Conservation (phyloP, 768 basidiomycete genomes). For the Leccinum boreale region DNA sequence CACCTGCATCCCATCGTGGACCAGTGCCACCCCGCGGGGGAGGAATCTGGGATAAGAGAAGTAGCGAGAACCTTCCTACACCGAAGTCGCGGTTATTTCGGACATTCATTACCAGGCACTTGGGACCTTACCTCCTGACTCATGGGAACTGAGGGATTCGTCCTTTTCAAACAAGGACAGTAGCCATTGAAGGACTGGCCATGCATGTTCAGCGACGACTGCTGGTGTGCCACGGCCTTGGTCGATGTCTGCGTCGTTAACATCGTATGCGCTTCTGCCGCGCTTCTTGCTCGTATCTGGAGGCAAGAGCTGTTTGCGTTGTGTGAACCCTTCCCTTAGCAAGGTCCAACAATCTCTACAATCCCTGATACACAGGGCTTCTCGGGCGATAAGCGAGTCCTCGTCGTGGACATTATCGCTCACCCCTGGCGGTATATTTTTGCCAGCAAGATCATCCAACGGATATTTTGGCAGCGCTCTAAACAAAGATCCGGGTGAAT, state of each 20-base stretch:
- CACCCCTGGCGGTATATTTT: neutral
- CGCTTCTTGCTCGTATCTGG: conserved; percentile 30
- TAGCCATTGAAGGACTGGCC: conserved; percentile 72
- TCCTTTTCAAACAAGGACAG: conserved; percentile 67
- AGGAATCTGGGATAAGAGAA: conserved; percentile 60
- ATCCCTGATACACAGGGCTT: conserved; percentile 50
- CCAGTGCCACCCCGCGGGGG: conserved; percentile 44
- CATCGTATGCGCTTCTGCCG: conserved; percentile 26
- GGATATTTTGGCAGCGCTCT: conserved; percentile 54
- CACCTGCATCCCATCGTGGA: conserved; percentile 54
- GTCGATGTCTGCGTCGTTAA: conserved; percentile 25
- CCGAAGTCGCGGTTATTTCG: conserved; percentile 6
- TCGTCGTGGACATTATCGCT: conserved; percentile 36
- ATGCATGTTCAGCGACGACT: conserved; percentile 58
- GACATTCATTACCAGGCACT: conserved; percentile 1
- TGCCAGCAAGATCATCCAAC: conserved; percentile 11
- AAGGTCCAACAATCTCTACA: conserved; percentile 62
- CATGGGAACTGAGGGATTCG: conserved; percentile 37
- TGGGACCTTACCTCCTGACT: conserved; percentile 24
- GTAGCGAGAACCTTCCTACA: conserved; percentile 44
- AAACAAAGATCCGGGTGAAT: conserved; percentile 50
- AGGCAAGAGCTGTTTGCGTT: conserved; percentile 27
- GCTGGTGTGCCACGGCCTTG: conserved; percentile 14
- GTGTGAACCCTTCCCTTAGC: conserved; percentile 51
- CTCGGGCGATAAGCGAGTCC: conserved; percentile 57